Evolutionary conservation across 495 filamentous ascomycete species (phyloP).

Genomic region (Daldinia caldariorum): DNA sequence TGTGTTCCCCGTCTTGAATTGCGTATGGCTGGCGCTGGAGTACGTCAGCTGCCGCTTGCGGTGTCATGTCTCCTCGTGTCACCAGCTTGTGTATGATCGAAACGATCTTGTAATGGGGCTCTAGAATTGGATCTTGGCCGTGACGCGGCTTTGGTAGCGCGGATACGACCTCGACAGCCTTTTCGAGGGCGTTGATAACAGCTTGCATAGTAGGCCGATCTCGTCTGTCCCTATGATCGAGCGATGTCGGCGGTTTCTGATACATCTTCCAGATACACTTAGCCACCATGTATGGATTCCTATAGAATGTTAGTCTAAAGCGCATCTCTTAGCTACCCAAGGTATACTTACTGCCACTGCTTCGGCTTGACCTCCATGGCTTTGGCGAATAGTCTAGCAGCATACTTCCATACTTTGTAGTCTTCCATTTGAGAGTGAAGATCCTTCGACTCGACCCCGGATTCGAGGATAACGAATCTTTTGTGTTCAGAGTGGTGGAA

Average conservation of each 20-base stretch:
- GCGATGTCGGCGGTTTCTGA: slow-evolving; percentile 63
- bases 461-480: slow-evolving; percentile 76
- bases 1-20: slow-evolving; percentile 49
- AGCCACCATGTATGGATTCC: slow-evolving; percentile 86
- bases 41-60: slow-evolving; percentile 55
- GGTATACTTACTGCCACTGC: slow-evolving; percentile 78
- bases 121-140: slow-evolving; percentile 84
- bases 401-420: slow-evolving; percentile 88
- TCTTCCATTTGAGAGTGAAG: slow-evolving; percentile 77
- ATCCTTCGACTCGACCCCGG: slow-evolving; percentile 70
- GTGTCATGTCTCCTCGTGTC: slow-evolving; percentile 53
- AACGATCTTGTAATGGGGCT: slow-evolving; percentile 95
- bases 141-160: slow-evolving; percentile 79
- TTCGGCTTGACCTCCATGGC: slow-evolving; percentile 79
- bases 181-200: slow-evolving; percentile 68
- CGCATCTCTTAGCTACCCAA: neutral
- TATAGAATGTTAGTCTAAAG: slow-evolving; percentile 42
- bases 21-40: slow-evolving; percentile 59
- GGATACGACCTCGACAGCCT: slow-evolving; percentile 71
- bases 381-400: slow-evolving; percentile 77
- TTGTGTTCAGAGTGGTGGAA: slow-evolving; percentile 79
- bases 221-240: slow-evolving; percentile 56
- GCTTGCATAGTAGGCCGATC: slow-evolving; percentile 62
- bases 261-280: slow-evolving; percentile 99
- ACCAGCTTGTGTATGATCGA: slow-evolving; percentile 89